phyloP scores from a whole-genome alignment of 768 basidiomycete species.

The Dacryopinax primogenitus region DNA sequence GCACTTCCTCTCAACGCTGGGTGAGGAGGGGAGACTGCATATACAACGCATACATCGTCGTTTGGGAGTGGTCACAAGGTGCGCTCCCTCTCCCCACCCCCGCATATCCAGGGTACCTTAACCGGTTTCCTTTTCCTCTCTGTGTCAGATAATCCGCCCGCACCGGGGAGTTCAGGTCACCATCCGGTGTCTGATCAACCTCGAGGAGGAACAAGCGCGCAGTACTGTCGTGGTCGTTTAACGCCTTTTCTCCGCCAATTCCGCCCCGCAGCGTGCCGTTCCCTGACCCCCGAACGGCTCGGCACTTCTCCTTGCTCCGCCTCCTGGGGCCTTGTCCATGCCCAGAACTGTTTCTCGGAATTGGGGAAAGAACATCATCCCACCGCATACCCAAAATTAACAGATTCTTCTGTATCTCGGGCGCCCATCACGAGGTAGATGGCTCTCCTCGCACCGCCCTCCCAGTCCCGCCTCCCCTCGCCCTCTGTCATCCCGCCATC shows the following conservation, averaged over 20 bases:
- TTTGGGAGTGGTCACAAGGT: background rate
- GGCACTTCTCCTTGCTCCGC: background rate
- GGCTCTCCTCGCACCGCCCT: background rate
- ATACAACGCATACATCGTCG: background rate
- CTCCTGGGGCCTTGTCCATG: background rate
- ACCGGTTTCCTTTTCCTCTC: background rate
- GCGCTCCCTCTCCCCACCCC: background rate
- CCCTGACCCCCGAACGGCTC: background rate
- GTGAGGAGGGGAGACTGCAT: background rate
- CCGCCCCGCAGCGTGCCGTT: background rate
- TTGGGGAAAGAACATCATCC: background rate
- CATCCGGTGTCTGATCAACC: background rate
- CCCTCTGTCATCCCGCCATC: slow-evolving; percentile 10
- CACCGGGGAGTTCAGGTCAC: background rate
- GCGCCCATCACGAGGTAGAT: background rate
- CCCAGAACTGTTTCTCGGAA: background rate
- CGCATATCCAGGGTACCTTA: background rate
- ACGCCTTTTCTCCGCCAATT: background rate
- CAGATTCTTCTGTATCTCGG: background rate
- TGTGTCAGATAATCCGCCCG: background rate
- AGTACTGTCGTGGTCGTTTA: background rate
- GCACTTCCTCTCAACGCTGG: background rate
- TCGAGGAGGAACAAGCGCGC: background rate
- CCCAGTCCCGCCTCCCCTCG: slow-evolving; percentile 12
- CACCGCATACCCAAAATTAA: background rate